Conservation (phyloP, 768 basidiomycete species). For the Russula abietina region DNA sequence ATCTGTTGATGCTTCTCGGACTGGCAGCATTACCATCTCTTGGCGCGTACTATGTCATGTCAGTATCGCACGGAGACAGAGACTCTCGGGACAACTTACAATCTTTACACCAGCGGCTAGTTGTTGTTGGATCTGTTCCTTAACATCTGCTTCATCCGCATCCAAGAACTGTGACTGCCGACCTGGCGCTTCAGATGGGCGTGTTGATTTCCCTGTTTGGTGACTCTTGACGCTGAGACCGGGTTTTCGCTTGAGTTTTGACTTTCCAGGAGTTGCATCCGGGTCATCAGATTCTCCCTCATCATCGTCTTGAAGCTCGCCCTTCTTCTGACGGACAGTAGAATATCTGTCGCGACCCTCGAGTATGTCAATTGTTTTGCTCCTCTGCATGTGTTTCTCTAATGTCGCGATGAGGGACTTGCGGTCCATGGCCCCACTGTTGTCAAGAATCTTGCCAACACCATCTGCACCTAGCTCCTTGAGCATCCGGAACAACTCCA, state of each 20-base stretch:
- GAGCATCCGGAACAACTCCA: constrained; percentile 91
- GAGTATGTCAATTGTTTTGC: constrained; percentile 77
- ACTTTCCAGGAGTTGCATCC: constrained; percentile 55
- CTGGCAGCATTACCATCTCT: constrained; percentile 54
- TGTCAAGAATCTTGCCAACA: constrained; percentile 64
- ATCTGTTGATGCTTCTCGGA: constrained; percentile 63
- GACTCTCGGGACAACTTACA: constrained; percentile 38
- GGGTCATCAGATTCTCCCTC: constrained; percentile 44
- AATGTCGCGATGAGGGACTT: constrained; percentile 73
- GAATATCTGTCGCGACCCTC: constrained; percentile 55
- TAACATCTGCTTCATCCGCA: constrained; percentile 75
- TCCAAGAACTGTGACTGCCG: constrained; percentile 84
- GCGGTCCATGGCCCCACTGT: constrained; percentile 62
- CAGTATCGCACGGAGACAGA: background rate
- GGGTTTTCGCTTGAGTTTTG: constrained; percentile 38
- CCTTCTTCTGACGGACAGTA: constrained; percentile 29
- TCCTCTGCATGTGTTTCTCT: constrained; percentile 76
- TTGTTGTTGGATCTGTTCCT: constrained; percentile 84
- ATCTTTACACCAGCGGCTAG: constrained; percentile 67
- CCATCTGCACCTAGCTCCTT: constrained; percentile 69
- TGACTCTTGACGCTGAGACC: constrained; percentile 32
- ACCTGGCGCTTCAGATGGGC: constrained; percentile 41
- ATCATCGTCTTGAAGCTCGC: constrained; percentile 34
- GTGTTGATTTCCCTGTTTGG: constrained; percentile 30
- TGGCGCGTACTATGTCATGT: constrained; percentile 46